Evolutionary conservation across 2,329 filamentous ascomycete genomes (phyloP).

Genomic region (Beauveria sp.): DNA sequence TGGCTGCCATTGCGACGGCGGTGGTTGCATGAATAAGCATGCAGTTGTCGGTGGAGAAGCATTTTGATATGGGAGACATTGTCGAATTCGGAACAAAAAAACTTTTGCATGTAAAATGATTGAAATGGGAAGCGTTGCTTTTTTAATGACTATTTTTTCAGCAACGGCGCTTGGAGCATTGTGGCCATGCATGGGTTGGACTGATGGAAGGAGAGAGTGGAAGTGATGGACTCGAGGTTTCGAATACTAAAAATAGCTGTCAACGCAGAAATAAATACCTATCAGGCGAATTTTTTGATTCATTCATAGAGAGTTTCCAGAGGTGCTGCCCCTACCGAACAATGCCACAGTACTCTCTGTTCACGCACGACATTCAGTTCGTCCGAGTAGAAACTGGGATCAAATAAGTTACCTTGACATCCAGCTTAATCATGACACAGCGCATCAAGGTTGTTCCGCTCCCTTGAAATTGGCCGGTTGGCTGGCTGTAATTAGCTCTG

Average conservation of each 20-base stretch:
- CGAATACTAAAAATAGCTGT: no score
- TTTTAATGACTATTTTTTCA: background rate
- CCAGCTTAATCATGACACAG: background rate
- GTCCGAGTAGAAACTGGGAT: no score
- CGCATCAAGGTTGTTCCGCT: constrained; percentile 11
- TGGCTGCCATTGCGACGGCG: constrained; percentile 8
- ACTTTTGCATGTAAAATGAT: background rate
- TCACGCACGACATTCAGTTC: no score
- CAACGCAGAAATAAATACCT: no score
- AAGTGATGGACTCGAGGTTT: background rate
- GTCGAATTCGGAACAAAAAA: background rate
- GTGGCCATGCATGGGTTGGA: background rate
- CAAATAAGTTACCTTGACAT: no score
- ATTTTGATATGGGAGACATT: background rate
- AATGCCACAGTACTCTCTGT: no score
- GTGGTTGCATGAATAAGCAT: background rate
- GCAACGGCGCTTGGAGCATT: constrained; percentile 4
- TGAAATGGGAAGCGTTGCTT: background rate
- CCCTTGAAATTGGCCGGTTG: background rate
- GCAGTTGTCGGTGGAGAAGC: no score
- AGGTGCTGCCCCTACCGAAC: no score
- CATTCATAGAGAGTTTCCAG: no score
- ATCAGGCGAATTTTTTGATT: no score
- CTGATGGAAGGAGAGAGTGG: no score
- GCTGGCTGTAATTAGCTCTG: background rate